These are phyloP conservation scores for Seminavis robusta DNA, from an alignment of 108 stramenopile genomes.

Conservation along the genomic window DNA sequence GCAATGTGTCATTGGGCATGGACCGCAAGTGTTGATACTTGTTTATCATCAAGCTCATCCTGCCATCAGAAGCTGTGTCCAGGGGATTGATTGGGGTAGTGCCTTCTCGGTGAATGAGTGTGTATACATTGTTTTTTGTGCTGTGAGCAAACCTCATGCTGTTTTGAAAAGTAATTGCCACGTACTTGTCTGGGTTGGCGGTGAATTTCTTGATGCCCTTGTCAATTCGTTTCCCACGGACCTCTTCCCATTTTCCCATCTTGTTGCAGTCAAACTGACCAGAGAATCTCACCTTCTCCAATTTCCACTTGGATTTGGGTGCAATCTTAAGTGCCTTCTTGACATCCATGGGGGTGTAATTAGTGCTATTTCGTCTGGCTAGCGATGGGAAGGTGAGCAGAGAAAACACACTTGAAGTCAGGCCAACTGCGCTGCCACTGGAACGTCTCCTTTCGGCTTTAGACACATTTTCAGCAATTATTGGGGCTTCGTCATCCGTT, in stretches of 20 bases:
- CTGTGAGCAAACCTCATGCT: slow-evolving; percentile 19
- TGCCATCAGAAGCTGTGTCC: slow-evolving; percentile 18
- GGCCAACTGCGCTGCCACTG: no score
- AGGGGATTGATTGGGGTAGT: slow-evolving; percentile 16
- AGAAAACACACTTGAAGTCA: no score
- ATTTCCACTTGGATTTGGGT: slow-evolving; percentile 23
- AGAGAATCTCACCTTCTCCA: slow-evolving; percentile 4
- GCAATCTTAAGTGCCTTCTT: no score
- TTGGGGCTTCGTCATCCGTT: no score
- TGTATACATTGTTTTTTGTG: slow-evolving; percentile 16
- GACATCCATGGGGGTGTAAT: no score
- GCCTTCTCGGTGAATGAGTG: slow-evolving; percentile 25
- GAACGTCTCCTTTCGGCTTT: no score
- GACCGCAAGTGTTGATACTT: slow-evolving; percentile 20
- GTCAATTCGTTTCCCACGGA: slow-evolving; percentile 12
- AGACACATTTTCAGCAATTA: no score
- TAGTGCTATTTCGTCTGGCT: no score
- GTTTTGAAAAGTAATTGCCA: slow-evolving; percentile 23
- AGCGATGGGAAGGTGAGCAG: no score
- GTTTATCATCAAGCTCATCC: slow-evolving; percentile 25
- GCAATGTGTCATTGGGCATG: background rate
- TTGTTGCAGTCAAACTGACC: slow-evolving; percentile 11
- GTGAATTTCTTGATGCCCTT: slow-evolving; percentile 18
- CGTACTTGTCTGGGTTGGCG: slow-evolving; percentile 22
- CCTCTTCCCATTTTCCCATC: slow-evolving; percentile 16